Base-by-base conservation (phyloP, 208 protist species). In the Spongospora subterranea region DNA sequence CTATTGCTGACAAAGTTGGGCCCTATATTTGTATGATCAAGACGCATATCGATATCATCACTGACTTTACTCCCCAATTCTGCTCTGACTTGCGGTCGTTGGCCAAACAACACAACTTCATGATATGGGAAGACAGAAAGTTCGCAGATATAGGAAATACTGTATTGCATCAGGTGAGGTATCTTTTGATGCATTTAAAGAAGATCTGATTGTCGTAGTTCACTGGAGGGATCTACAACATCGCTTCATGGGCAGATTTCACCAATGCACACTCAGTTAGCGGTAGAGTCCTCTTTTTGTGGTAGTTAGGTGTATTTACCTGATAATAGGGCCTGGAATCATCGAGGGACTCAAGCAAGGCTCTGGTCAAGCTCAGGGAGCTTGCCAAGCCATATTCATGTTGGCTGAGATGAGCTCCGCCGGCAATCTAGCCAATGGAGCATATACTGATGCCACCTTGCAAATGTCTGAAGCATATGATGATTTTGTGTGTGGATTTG, bases 121-220 rank as follows among this genome's bases (percentile, higher is more conserved):
- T 97, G 17, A 95, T 97, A 0, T 97, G 97, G 92, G 96, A 97
- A 92, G 96, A 97, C 82, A 82, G 96, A 66, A 97, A 97, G 90
- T 97, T 97, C 90, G 96, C 96, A 0, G 96, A 97, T 91, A 97
- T 97, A 92, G 96, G 96, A n/a, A 95, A 93, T 91, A 95, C 94
- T 0, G 94, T 95, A 11, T 82, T 88, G 41, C 95, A 94, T 60
- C 50, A 60, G 50, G 50, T 60, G 13, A 60, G 50, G 50, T 60
- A 6, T 24, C 50, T 6, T 29, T 60, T 60, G 50, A 60, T 60
- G 6, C 24, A 24, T 60, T 60, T 29, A 29, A 29, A 29, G 50
- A 60, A 6, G 6, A 29, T 24, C 24, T 29, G 24, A 60, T 6
- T 24, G 6, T 24, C 50, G 88, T 95, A 97, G 92, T 97, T 95